A percentile compares a stretch with the other conserved stretches of the same genome.
Evolutionary conservation across 2,329 filamentous ascomycete species (phyloP).

Genomic region (Tolypocladium amazonense): DNA sequence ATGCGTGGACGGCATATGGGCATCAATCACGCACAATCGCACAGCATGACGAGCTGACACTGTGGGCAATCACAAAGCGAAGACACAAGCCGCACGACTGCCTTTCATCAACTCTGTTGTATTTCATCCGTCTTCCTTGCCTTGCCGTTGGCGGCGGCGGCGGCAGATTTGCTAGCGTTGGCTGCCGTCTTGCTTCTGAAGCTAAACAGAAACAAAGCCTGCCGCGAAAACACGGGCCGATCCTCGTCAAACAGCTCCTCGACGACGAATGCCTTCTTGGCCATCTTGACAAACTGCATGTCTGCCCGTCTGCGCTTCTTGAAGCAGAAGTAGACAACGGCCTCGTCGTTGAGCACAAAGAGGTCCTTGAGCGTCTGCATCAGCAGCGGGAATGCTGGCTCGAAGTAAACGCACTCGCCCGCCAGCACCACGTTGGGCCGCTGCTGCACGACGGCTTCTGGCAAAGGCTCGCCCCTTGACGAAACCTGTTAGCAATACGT

Average conservation of each 20-base stretch:
- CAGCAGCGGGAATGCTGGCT: conserved; percentile 85
- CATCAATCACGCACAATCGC: not conserved
- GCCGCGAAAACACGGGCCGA: conserved; percentile 42
- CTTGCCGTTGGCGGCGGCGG: not conserved
- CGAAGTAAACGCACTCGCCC: conserved; percentile 94
- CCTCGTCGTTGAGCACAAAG: conserved; percentile 57
- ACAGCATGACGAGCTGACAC: not conserved
- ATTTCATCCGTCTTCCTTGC: not conserved
- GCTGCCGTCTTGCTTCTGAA: conserved; percentile 26
- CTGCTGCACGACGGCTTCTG: conserved; percentile 38
- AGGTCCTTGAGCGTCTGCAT: conserved; percentile 68
- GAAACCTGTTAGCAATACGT: conserved; percentile 1
- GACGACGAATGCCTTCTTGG: conserved; percentile 55
- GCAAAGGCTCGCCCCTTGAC: conserved; percentile 49
- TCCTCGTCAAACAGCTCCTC: conserved; percentile 53
- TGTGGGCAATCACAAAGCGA: not conserved
- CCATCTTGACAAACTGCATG: conserved; percentile 62
- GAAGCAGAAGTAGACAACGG: conserved; percentile 74
- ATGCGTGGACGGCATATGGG: not conserved
- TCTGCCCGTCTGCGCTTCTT: conserved; percentile 82
- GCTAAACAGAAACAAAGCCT: conserved; percentile 51
- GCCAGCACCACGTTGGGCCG: conserved; percentile 79
- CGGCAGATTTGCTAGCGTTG: not conserved
- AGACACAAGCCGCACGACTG: not conserved
- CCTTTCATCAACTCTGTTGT: not conserved